Evolutionary conservation across 495 filamentous ascomycete genomes (phyloP), one percentile per base, ranked within the genome.

Genomic region (Stereocaulon alpinum): DNA sequence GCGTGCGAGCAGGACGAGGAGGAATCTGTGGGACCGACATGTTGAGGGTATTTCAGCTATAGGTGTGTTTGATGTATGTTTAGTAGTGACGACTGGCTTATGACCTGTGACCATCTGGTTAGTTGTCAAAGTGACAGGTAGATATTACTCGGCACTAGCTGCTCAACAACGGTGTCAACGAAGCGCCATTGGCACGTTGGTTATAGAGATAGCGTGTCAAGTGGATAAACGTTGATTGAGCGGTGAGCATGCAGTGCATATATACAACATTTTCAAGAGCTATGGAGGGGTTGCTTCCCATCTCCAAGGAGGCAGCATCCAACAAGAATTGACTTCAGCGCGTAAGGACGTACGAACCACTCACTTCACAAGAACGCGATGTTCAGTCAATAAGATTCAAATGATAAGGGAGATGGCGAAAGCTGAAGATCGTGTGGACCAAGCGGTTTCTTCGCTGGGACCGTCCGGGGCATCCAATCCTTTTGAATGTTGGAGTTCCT

Each of bases 11-110:
- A 61, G 77, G 77, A 56, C 77, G 75, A 65, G 77, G 77, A 50
- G 78, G 78, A 40, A 80, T 64, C 70, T 78, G 76, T 52, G 68
- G 63, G 59, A 74, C 69, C 44, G 77, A 71, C 77, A 79, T 80
- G 59, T 59, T 67, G 47, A 14, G 22, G 24, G 40, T 18, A 0
- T 53, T 32, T 11, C 6, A 54, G 57, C 48, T 30, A 37, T 32
- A 44, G 40, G 32, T 4, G 27, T 50, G 14, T 29, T 24, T 30
- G 32, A 50, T n/a, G 11, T 37, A 30, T 40, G 27, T 17, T 48
- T 12, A 43, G 56, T 12, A 43, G 56, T 41, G 34, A 48, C 34
- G 15, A 12, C 47, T 40, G n/a, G 44, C 44, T 34, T 50, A 24
- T 27, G 20, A 20, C 30, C 57, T 59, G 48, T 54, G 32, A 59